A percentile compares a stretch with the other conserved stretches of the same genome.
Evolutionary conservation across 148 eudicot species (phyloP).

Genomic region (Suaeda aralocaspica): DNA sequence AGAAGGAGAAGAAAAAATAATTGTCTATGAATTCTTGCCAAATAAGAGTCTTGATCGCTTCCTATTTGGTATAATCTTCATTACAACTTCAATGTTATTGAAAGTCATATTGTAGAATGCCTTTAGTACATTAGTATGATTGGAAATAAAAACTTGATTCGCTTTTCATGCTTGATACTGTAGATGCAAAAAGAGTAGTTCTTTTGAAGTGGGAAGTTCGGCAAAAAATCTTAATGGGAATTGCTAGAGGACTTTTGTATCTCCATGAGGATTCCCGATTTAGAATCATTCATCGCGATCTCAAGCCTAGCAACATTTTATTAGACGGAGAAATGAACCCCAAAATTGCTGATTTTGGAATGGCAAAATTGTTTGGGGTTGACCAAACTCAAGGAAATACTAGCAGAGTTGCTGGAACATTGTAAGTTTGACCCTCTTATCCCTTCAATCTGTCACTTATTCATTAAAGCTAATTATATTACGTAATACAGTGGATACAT

Average conservation of each 20-base stretch:
- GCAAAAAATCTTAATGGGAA: conserved; percentile 51
- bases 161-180: neutral
- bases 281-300: conserved; percentile 70
- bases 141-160: neutral
- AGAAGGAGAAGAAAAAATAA: conserved; percentile 21
- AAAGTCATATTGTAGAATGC: neutral
- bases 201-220: conserved; percentile 25
- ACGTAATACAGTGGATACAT: neutral
- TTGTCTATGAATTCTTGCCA: conserved; percentile 25
- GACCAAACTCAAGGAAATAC: conserved; percentile 34
- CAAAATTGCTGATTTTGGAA: conserved; percentile 83
- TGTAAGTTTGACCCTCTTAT: neutral
- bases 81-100: neutral
- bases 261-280: conserved; percentile 57
- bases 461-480: neutral
- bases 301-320: conserved; percentile 70
- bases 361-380: conserved; percentile 53
- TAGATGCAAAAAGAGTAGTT: conserved; percentile 20
- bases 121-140: too few relatives aligned
- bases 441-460: neutral
- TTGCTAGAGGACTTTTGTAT: conserved; percentile 64
- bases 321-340: conserved; percentile 56
- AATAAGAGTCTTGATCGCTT: conserved; percentile 28
- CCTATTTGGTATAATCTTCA: conserved; percentile 16
- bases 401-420: neutral